Conservation (phyloP, 768 basidiomycete species). For the Coprinellus micaceus region DNA sequence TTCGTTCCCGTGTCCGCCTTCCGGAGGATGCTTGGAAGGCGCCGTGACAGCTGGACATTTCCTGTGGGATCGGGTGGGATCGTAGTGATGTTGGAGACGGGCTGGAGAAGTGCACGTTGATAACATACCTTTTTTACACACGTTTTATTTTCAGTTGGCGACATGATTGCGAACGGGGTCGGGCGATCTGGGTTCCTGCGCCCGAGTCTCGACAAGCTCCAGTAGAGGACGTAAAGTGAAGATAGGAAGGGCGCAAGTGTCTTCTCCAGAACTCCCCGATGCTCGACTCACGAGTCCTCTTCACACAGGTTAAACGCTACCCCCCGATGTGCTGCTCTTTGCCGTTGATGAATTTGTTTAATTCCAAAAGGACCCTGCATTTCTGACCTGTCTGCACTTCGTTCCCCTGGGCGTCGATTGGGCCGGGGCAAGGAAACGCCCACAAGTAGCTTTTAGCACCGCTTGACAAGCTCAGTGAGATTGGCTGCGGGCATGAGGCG, state of each 20-base stretch:
- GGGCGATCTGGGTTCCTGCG: too few relatives aligned
- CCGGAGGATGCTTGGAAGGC: background rate
- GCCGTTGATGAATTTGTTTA: background rate
- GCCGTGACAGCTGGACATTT: too few relatives aligned
- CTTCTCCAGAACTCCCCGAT: background rate
- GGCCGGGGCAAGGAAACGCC: background rate
- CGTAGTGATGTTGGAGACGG: background rate
- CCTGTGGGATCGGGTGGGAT: background rate
- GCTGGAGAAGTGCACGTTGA: background rate
- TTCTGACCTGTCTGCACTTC: background rate
- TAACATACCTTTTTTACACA: background rate
- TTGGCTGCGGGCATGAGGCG: constrained; percentile 24
- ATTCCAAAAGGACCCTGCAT: background rate
- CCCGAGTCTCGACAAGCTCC: background rate
- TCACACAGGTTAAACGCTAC: background rate
- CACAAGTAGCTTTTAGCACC: background rate
- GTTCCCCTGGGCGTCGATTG: background rate
- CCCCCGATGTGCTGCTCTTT: background rate
- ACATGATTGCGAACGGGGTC: background rate
- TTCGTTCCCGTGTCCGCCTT: background rate
- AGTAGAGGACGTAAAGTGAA: constrained; percentile 3
- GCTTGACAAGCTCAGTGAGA: background rate
- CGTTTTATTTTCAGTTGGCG: background rate
- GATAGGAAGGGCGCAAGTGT: background rate
- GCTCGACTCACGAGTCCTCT: background rate